Percentiles rank a stretch among this genome's conserved stretches.
phyloP scores from a whole-genome alignment of 495 filamentous ascomycete species.

The Aspergillus homomorphus region DNA sequence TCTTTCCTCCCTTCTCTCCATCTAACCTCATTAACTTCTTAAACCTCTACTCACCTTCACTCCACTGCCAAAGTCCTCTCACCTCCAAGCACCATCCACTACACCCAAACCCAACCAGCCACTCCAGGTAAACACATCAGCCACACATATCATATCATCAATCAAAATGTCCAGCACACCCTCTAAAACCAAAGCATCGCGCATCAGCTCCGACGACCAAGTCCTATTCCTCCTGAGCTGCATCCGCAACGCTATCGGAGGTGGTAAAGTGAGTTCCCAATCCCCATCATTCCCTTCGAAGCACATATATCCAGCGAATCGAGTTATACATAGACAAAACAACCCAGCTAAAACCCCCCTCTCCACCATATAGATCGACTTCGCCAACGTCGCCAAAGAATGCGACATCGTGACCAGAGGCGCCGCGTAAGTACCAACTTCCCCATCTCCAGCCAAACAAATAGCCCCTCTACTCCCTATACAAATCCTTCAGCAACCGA shows the following conservation, averaged over 20 bases:
- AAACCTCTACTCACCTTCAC: neutral
- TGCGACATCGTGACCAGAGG: slow-evolving; percentile 59
- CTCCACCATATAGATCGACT: slow-evolving; percentile 50
- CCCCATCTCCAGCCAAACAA: slow-evolving; percentile 9
- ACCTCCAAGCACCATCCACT: neutral
- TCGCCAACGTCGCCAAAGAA: slow-evolving; percentile 58
- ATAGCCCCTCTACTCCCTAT: neutral
- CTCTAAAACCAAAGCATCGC: slow-evolving; percentile 40
- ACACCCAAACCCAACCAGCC: too few relatives aligned
- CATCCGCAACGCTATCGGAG: slow-evolving; percentile 53
- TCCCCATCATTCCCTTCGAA: neutral
- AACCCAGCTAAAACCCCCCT: neutral
- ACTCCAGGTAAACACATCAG: neutral
- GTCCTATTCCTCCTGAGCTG: slow-evolving; percentile 63
- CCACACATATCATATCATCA: neutral
- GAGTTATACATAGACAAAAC: neutral
- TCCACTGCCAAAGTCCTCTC: neutral
- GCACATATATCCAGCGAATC: neutral
- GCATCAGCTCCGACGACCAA: slow-evolving; percentile 49
- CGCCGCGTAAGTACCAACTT: slow-evolving; percentile 57
- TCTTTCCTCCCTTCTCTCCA: neutral
- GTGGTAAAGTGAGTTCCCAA: slow-evolving; percentile 48
- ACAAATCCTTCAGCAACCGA: slow-evolving; percentile 32
- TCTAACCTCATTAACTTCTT: too few relatives aligned
- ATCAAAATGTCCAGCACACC: neutral